phyloP scores from a whole-genome alignment of 1,284 basidiomycete genomes.

The Afroboletus lepidellus region DNA sequence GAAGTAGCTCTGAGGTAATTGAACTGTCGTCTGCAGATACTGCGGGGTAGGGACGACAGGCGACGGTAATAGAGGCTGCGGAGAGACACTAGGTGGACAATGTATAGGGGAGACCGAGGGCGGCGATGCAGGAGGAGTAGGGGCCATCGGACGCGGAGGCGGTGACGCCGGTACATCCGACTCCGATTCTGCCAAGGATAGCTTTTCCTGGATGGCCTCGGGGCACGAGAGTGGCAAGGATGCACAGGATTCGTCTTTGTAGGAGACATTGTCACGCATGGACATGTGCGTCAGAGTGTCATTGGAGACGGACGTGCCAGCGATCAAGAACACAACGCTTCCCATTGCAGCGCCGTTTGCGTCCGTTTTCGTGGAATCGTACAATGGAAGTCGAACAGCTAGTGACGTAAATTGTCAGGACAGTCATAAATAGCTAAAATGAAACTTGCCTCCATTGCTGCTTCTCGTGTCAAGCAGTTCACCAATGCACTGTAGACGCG shows the following conservation, averaged over 20 bases:
- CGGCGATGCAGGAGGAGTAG: constrained; percentile 16
- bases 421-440: constrained; percentile 32
- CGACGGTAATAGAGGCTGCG: constrained; percentile 14
- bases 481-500: constrained; percentile 25
- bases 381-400: constrained; percentile 35
- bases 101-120: constrained; percentile 13
- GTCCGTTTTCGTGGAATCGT: constrained; percentile 32
- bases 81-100: constrained; percentile 16
- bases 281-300: constrained; percentile 16
- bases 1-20: constrained; percentile 30
- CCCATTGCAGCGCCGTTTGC: constrained; percentile 25
- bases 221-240: constrained; percentile 17
- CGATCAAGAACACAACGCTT: constrained; percentile 29
- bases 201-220: constrained; percentile 26
- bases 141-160: constrained; percentile 21
- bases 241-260: constrained; percentile 9
- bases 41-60: constrained; percentile 24
- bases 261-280: constrained; percentile 22
- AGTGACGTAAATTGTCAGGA: constrained; percentile 31
- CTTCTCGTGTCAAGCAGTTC: constrained; percentile 30
- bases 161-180: constrained; percentile 21
- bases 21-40: constrained; percentile 22
- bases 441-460: constrained; percentile 30
- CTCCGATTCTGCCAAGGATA: constrained; percentile 17
- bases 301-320: constrained; percentile 13